A percentile compares a stretch with the other conserved stretches of the same genome.
Evolutionary conservation across 164 flowering plant genomes (phyloP).

Genomic region (Taxillus chinensis): DNA sequence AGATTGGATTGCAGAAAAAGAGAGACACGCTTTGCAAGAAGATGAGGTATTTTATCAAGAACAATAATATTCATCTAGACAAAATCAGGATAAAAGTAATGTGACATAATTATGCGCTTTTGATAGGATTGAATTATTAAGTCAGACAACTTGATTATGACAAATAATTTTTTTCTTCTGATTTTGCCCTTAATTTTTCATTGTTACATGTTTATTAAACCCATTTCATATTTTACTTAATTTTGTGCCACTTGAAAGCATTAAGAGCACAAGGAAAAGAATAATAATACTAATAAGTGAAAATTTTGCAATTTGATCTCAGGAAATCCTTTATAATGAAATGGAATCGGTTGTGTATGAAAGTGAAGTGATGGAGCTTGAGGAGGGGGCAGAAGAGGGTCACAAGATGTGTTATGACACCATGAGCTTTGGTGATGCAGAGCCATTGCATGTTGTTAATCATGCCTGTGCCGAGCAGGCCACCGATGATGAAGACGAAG

Average conservation of each 20-base stretch:
- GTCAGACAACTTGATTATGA: too few relatives aligned
- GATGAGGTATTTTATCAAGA: background rate
- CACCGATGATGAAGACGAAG: conserved; percentile 12
- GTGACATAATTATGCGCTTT: background rate
- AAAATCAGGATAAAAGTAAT: background rate
- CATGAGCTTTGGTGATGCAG: conserved; percentile 8
- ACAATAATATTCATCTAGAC: background rate
- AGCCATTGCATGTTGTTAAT: background rate
- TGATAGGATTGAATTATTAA: background rate
- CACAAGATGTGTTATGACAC: conserved; percentile 5
- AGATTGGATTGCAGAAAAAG: conserved; percentile 1
- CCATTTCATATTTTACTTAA: too few relatives aligned
- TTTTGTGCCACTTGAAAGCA: too few relatives aligned
- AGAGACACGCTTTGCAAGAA: background rate
- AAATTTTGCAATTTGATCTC: background rate
- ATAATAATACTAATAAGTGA: background rate
- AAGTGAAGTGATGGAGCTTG: conserved; percentile 6
- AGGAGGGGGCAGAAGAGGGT: conserved; percentile 8
- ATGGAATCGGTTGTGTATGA: conserved; percentile 10
- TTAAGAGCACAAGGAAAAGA: too few relatives aligned
- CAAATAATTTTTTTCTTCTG: too few relatives aligned
- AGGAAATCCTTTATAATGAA: conserved; percentile 7
- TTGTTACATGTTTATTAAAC: too few relatives aligned
- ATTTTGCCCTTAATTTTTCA: too few relatives aligned
- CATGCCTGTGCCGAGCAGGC: conserved; percentile 4